Base-by-base conservation (phyloP, 2,329 filamentous ascomycete genomes). In the Gyromitra esculenta region DNA sequence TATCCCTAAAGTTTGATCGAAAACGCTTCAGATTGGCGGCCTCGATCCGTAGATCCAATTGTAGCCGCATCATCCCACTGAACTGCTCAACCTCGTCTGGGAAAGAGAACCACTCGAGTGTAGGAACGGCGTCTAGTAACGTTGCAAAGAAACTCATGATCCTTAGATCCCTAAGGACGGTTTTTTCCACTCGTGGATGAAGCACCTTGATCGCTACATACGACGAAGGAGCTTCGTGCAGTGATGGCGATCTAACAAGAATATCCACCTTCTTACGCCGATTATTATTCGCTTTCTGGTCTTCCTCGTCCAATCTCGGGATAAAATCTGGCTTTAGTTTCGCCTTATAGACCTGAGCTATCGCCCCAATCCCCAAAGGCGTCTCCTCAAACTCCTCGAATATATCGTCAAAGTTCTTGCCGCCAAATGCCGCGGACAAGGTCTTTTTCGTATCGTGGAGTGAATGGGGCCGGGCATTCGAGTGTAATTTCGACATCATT, bases 41-140 rank as follows among this genome's bases (percentile, higher is more conserved):
- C 83, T 99, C 96, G 77, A 98, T 98, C 67, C 96, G 91, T 45
- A 99, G 87, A 83, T 99, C 96, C 1, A 99, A 87, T 83, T 99
- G 96, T n/a, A 98, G 86, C 81, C 91, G 91, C 96, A 99, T 99
- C 96, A 99, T 99, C 82, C 96, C 92, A 31, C 94, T 95, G 82
- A 99, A 99, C 81, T 98, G 94, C 13, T 87, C 85, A 1, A 98
- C 96, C 83, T 99, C 96, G 80, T 97, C 95, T 0, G 96, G 96
- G 7, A 99, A 89, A 0, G 95, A 97, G 5, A 99, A 87, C 96
- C 96, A 99, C 84, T 98, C 93, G 82, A 99, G 96, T 0, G 94
- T 97, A 0, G 96, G 96, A 41, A 99, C 91, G 1, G 88, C 85
- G 83, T 98, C 97, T 80, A 99, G 90, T 5, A 92, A 82, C 0